Evolutionary conservation across 805 yeast species (phyloP).

Genomic region (Nakazawaea pomicola): DNA sequence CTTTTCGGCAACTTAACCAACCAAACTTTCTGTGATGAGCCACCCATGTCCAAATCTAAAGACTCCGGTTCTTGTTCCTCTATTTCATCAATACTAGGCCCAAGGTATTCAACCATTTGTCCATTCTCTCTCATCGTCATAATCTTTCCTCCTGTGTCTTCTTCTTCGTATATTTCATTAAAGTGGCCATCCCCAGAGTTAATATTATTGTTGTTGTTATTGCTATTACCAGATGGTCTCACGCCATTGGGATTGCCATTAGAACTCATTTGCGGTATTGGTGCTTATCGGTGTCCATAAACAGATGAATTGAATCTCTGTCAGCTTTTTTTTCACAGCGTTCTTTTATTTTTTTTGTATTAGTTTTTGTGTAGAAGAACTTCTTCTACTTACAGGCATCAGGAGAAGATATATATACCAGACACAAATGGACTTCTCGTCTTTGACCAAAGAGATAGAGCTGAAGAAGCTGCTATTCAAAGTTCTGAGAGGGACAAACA

Average conservation of each 20-base stretch:
- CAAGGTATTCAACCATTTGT: constrained; percentile 32
- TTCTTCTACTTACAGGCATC: not conserved
- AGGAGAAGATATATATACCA: not conserved
- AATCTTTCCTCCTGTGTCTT: constrained; percentile 27
- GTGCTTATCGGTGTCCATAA: no score
- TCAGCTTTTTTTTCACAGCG: not conserved
- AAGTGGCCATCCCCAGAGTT: constrained; percentile 25
- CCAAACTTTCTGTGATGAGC: constrained; percentile 78
- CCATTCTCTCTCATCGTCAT: constrained; percentile 14
- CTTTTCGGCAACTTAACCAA: constrained; percentile 86
- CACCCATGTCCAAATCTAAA: constrained; percentile 66
- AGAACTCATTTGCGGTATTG: no score
- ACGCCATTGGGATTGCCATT: not conserved
- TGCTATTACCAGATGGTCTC: constrained; percentile 1
- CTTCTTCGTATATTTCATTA: constrained; percentile 30
- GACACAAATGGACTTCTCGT: constrained; percentile 13
- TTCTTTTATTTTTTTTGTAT: not conserved
- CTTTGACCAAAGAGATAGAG: constrained; percentile 42
- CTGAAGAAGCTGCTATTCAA: constrained; percentile 29
- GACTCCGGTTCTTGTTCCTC: constrained; percentile 49
- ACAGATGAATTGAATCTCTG: not conserved
- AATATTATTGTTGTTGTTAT: constrained; percentile 18
- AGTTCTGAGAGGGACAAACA: constrained; percentile 15
- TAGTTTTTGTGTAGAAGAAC: not conserved
- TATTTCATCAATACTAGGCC: constrained; percentile 38